Evolutionary conservation across 1,284 basidiomycete genomes (phyloP).

Genomic region (Ganoderma leucocontextum): DNA sequence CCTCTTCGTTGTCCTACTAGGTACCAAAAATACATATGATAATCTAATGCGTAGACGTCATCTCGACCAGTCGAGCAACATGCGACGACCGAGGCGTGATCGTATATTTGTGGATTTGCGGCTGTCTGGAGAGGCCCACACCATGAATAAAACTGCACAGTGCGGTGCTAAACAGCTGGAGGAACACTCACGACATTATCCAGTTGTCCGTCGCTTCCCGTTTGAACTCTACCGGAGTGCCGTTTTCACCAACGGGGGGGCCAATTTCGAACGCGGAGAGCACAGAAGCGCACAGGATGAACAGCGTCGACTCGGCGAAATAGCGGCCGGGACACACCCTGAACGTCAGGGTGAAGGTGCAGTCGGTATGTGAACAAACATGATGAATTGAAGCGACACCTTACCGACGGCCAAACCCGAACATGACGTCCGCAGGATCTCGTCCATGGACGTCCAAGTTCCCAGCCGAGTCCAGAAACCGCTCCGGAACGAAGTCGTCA

Average conservation of each 20-base stretch:
- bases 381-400: neutral
- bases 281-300: slow-evolving; percentile 22
- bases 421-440: slow-evolving; percentile 10
- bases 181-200: neutral
- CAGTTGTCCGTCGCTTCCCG: neutral
- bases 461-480: slow-evolving; percentile 14
- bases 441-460: neutral
- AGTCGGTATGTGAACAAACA: neutral
- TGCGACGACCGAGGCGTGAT: neutral
- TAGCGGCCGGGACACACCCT: slow-evolving; percentile 25
- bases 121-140: neutral
- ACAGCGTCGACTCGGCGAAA: slow-evolving; percentile 20
- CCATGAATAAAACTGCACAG: neutral
- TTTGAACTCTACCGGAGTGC: neutral
- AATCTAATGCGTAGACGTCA: neutral
- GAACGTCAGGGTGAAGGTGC: no score
- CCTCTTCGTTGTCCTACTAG: no score
- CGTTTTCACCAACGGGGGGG: slow-evolving; percentile 9
- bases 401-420: slow-evolving; percentile 25
- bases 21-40: no score
- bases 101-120: neutral
- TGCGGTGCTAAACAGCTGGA: neutral
- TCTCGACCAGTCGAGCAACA: neutral
- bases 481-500: slow-evolving; percentile 25
- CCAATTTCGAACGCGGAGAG: slow-evolving; percentile 19